Evolutionary conservation across 495 filamentous ascomycete species (phyloP), one percentile per base, ranked within the genome.

Genomic region (Penicillium coffeae): DNA sequence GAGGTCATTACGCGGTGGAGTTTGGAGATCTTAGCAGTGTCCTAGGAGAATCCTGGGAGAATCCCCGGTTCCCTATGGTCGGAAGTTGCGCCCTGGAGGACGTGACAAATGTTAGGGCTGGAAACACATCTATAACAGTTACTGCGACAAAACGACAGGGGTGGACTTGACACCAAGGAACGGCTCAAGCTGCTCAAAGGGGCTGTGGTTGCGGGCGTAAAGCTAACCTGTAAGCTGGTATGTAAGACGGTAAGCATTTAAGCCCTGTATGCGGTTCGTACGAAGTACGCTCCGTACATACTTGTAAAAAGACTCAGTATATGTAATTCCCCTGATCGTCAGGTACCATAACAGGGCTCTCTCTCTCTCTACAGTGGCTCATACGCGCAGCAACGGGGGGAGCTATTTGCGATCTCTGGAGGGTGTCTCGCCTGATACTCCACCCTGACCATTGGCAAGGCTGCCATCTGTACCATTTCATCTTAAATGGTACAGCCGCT

Each of bases 261-360:
- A n/a, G n/a, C n/a, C n/a, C n/a, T n/a, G 25, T 4, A 10, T 30
- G 10, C 25, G 25, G 5, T 10, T 30, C 5, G 15, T 33, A 33
- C 41, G 14, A 8, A 21, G 41, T 43, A 43, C n/a, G n/a, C 18
- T 16, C 18, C 41, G 41, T 40, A 20, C 21, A 40, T 3, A 19
- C 21, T 16, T 14, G 22, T 15, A 37, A 38, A 52, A n/a, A 16
- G 18, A 20, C 36, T n/a, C n/a, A 27, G 36, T 33, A 42, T 20
- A 18, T 21, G 10, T 30, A 30, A 30, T 30, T 18, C 8, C 54
- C 54, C 45, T 52, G 54, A 57, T 57, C 54, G 54, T 57, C 54
- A 57, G 54, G 54, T 41, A 57, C 54, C 37, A 37, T 18, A 32
- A 48, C 12, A 34, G 37, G 6, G 1, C n/a, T 8, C 25, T 30